A percentile compares a stretch with the other conserved stretches of the same genome.
These are phyloP conservation scores for Xylaria acuta DNA, from an alignment of 495 filamentous ascomycete species.

Conservation along the genomic window DNA sequence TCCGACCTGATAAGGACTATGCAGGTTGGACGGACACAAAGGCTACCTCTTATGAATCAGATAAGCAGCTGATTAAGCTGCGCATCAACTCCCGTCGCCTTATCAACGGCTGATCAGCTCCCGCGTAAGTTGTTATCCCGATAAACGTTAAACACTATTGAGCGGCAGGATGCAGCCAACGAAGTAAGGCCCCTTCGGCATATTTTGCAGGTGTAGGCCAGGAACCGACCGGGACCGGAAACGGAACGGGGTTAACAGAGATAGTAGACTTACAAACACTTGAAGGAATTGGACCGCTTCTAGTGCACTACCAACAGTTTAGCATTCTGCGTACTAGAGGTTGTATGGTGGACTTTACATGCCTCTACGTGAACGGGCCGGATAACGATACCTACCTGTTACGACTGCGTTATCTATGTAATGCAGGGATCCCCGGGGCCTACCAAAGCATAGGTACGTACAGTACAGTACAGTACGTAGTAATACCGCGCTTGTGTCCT, in stretches of 20 bases:
- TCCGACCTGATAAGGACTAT: background rate
- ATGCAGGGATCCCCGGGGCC: conserved; percentile 4
- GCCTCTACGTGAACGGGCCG: background rate
- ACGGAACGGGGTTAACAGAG: background rate
- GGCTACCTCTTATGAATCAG: background rate
- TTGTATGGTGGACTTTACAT: background rate
- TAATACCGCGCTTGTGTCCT: background rate
- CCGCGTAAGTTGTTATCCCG: background rate
- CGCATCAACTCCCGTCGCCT: background rate
- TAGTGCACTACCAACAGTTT: background rate
- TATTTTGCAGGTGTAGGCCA: background rate
- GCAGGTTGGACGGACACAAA: background rate
- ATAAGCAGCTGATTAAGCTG: background rate
- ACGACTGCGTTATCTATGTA: conserved; percentile 10
- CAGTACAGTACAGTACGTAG: background rate
- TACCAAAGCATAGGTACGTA: background rate
- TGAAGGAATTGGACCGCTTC: no score
- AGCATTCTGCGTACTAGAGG: background rate
- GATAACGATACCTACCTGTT: background rate
- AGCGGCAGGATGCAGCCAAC: conserved; percentile 22
- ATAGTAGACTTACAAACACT: background rate
- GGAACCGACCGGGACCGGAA: background rate
- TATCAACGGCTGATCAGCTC: conserved; percentile 23
- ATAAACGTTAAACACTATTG: conserved; percentile 18
- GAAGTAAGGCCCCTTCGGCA: conserved; percentile 20